Evolutionary conservation across 176 grass and related monocot genomes (phyloP).

Genomic region (Eragrostis curvula): DNA sequence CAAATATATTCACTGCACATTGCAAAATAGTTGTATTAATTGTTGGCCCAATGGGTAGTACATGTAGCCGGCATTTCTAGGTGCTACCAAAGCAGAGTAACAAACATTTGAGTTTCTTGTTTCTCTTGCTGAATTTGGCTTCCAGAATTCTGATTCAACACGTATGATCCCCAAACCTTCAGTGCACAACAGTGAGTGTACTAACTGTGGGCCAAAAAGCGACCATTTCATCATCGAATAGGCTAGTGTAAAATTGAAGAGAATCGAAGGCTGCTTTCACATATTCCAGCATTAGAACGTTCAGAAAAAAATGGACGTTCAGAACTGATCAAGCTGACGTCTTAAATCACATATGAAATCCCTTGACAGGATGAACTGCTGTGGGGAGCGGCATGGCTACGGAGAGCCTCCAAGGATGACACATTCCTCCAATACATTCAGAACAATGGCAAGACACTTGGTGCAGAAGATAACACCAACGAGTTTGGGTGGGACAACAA

Average conservation of each 20-base stretch:
- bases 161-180: not conserved
- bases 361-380: constrained; percentile 83
- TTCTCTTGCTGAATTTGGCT: not conserved
- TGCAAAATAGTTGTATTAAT: not conserved
- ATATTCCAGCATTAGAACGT: not conserved
- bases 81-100: not conserved
- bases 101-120: not conserved
- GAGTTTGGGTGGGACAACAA: constrained; percentile 99
- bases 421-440: constrained; percentile 85
- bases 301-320: not conserved
- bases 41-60: not conserved
- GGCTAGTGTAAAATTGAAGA: not conserved
- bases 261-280: not conserved
- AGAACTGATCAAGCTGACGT: not conserved
- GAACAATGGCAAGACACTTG: constrained; percentile 85
- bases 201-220: not conserved
- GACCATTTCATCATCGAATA: not conserved
- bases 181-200: not conserved
- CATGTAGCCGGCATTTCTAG: not conserved
- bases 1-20: too few relatives aligned
- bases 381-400: constrained; percentile 91
- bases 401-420: constrained; percentile 73
- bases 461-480: constrained; percentile 83
- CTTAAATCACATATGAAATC: not conserved
- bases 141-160: not conserved